phyloP scores from a whole-genome alignment of 495 filamentous ascomycete species.

The Rusavskia elegans region DNA sequence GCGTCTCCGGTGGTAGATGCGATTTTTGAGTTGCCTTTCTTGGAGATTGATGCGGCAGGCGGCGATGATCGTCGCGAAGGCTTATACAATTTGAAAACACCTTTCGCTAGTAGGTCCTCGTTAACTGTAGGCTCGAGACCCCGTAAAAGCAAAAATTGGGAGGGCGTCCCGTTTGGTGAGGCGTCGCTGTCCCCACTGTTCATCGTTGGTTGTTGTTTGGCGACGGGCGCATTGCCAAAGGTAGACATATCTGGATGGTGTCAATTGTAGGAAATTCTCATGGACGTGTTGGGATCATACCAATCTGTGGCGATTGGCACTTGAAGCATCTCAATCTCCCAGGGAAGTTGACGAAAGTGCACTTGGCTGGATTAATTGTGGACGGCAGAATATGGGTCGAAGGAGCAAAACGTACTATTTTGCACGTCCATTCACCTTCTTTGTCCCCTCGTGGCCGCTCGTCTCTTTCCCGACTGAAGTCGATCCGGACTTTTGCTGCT shows the following conservation, averaged over 20 bases:
- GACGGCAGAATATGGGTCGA: background rate
- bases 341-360: constrained; percentile 54
- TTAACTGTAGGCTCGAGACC: constrained; percentile 57
- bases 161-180: constrained; percentile 54
- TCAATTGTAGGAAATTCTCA: constrained; percentile 12
- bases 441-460: constrained; percentile 31
- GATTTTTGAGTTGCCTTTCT: constrained; percentile 49
- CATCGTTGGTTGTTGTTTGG: constrained; percentile 19
- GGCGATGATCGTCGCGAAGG: constrained; percentile 28
- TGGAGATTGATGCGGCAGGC: constrained; percentile 16
- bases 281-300: constrained; percentile 30
- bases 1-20: constrained; percentile 59
- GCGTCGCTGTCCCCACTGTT: constrained; percentile 72
- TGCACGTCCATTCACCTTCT: constrained; percentile 66
- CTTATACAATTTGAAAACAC: constrained; percentile 62
- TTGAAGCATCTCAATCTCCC: constrained; percentile 55
- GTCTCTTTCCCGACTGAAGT: constrained; percentile 40
- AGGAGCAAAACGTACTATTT: constrained; percentile 34
- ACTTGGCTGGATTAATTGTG: constrained; percentile 27
- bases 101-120: constrained; percentile 65
- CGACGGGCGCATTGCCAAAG: background rate
- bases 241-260: constrained; percentile 5
- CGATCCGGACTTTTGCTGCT: constrained; percentile 42
- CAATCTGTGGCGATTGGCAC: constrained; percentile 53
- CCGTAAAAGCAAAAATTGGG: constrained; percentile 68